phyloP scores from a whole-genome alignment of 805 yeast species.

The Candida easanensis region DNA sequence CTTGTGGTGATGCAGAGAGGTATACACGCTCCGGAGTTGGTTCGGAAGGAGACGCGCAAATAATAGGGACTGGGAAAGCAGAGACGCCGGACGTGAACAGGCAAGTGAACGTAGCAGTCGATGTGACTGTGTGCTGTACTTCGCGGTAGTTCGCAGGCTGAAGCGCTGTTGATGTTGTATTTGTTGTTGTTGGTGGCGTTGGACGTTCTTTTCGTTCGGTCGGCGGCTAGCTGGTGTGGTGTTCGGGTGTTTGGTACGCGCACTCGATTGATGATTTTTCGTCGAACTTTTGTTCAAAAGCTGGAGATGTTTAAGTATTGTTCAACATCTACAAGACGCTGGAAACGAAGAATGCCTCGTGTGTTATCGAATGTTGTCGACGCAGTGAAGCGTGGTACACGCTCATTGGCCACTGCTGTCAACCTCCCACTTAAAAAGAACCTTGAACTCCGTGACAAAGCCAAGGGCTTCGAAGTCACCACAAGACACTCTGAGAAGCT shows the following conservation, averaged over 20 bases:
- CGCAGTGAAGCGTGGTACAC: slow-evolving; percentile 18
- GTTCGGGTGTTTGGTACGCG: slow-evolving; percentile 2
- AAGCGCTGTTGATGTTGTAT: background rate
- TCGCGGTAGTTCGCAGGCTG: background rate
- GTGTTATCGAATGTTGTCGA: slow-evolving; percentile 15
- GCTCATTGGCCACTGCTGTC: slow-evolving; percentile 31
- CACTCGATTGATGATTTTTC: background rate
- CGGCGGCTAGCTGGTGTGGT: background rate
- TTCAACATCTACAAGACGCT: too few species aligned
- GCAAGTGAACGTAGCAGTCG: background rate
- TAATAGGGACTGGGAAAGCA: background rate
- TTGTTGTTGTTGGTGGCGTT: slow-evolving; percentile 1
- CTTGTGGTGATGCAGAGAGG: background rate
- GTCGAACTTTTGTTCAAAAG: background rate
- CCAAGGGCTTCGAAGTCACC: slow-evolving; percentile 21
- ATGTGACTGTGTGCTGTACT: background rate
- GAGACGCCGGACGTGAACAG: background rate
- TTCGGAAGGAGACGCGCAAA: background rate
- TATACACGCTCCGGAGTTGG: background rate
- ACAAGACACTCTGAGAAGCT: slow-evolving; percentile 26
- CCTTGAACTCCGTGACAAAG: slow-evolving; percentile 14
- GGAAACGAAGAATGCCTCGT: slow-evolving; percentile 23
- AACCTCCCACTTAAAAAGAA: slow-evolving; percentile 16
- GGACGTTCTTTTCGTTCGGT: slow-evolving; percentile 1
- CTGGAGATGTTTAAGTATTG: too few species aligned